Base-by-base conservation (phyloP, 306 rosid species). In the Calophaca sinica region DNA sequence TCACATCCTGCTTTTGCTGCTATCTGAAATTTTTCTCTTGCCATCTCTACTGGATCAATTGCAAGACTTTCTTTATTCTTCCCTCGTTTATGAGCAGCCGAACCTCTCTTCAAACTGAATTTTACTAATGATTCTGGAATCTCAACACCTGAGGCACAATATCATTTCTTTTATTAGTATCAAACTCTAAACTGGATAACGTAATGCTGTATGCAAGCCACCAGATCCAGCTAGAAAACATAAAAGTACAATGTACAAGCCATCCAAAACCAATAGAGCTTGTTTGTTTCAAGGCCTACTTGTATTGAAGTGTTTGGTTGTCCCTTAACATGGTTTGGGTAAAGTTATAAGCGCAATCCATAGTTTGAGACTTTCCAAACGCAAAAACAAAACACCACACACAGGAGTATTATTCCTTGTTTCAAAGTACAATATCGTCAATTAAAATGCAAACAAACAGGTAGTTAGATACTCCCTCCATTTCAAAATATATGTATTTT, bases 1-100 rank as follows among this genome's bases (percentile, higher is more conserved):
- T 94, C 96, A 76, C 90, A 88, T 68, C 96, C 97, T 7, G 89
- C 88, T 86, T 82, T 82, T 12, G 92, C 99, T 4, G 97, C 99
- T 20, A 85, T 87, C 54, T 87, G 87, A 54, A 94, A 94, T 68
- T 93, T 89, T 66, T 88, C 88, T 85, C 80, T 88, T 33, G 97
- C 97, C 92, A 90, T 88, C 87, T 87, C 97, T 62, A 85, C 84
- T 28, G 91, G 91, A 68, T 81, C 71, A 67, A 64, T 73, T 58
- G 74, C 74, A 38, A 20, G 29, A 69, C 74, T 82, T 70, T 84
- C 90, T 48, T 77, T 76, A 26, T 54, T 70, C 69, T 78, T 88
- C 79, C 86, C 83, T 28, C 53, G 66, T 84, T 70, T 87, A 53
- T 77, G 83, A 66, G 83, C 77, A 12, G 84, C 75, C 4, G 83